phyloP scores from a whole-genome alignment of 2,329 filamentous ascomycete genomes.

The Stachybotrys elegans region DNA sequence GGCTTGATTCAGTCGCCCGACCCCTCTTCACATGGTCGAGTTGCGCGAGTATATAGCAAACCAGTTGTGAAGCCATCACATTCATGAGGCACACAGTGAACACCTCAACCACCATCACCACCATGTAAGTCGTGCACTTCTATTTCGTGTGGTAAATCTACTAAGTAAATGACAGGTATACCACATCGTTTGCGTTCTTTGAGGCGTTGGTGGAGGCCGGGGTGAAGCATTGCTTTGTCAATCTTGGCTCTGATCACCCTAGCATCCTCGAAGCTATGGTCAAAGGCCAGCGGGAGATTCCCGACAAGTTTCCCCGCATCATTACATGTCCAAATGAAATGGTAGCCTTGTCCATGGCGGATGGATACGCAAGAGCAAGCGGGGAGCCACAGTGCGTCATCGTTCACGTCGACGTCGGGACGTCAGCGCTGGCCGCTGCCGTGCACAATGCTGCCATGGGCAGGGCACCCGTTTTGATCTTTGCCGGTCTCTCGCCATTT shows the following conservation, averaged over 20 bases:
- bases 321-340: conserved; percentile 40
- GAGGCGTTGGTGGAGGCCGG: conserved; percentile 62
- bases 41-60: too few species aligned
- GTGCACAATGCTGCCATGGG: conserved; percentile 71
- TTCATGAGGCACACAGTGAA: too few species aligned
- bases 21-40: too few species aligned
- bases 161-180: conserved; percentile 57
- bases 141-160: too few species aligned
- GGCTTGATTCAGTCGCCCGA: too few species aligned
- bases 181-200: conserved; percentile 76
- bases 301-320: not conserved
- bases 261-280: not conserved
- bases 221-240: not conserved
- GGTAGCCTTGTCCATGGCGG: conserved; percentile 73
- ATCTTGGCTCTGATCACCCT: not conserved
- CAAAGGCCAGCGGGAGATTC: not conserved
- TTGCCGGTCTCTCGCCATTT: conserved; percentile 68
- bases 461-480: conserved; percentile 66
- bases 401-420: conserved; percentile 73
- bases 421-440: conserved; percentile 66
- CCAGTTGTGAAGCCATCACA: too few species aligned
- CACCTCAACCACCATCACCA: too few species aligned
- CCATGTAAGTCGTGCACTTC: too few species aligned
- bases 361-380: conserved; percentile 66
- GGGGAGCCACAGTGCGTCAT: conserved; percentile 68